Evolutionary conservation across 2,329 filamentous ascomycete genomes (phyloP), one percentile per base, ranked within the genome.

Genomic region (Alternaria incomplexa): DNA sequence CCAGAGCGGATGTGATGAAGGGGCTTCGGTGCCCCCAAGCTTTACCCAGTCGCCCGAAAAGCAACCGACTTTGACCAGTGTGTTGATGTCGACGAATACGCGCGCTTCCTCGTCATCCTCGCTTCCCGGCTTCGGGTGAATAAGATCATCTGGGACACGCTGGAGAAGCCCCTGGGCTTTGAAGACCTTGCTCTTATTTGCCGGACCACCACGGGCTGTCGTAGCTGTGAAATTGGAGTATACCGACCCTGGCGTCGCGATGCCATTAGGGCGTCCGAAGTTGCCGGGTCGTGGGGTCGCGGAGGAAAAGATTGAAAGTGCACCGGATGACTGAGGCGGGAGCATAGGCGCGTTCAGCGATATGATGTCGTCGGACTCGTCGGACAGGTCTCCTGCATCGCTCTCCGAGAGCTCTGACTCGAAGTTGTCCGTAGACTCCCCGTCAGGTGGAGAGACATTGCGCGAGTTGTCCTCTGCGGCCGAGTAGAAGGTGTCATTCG

Each of bases 11-110:
- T 88, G 91, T 15, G 84, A 82, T 22, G 87, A 90, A 62, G 92
- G 91, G 75, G 93, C 92, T 68, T 91, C 87, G 0, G 92, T 87
- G 6, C 88, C 86, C 80, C 97, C 93, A 11, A 97, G 85, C 22
- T 91, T 90, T 11, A 97, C 93, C 96, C 96, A 99, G 76, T 99
- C 96, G 28, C 96, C 96, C 0, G 95, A 98, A 77, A 99, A 99
- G 79, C 95, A 98, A 15, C 95, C 94, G 57, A 99, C 91, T 70
- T 94, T 93, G 13, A 93, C 91, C 20, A 99, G 81, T 1, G 93
- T 92, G 61, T 88, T 90, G 8, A 96, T 91, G 72, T 97, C 93
- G 6, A 99, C 94, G 73, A 95, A 99, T 2, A 98, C 87, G 51
- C 96, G 89, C 2, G 93, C 90, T 70, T 91, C 89, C 71, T 96